A percentile compares a stretch with the other conserved stretches of the same genome.
These are phyloP conservation scores for Fallopia convolvulus DNA, from an alignment of 148 eudicot species.

Conservation along the genomic window DNA sequence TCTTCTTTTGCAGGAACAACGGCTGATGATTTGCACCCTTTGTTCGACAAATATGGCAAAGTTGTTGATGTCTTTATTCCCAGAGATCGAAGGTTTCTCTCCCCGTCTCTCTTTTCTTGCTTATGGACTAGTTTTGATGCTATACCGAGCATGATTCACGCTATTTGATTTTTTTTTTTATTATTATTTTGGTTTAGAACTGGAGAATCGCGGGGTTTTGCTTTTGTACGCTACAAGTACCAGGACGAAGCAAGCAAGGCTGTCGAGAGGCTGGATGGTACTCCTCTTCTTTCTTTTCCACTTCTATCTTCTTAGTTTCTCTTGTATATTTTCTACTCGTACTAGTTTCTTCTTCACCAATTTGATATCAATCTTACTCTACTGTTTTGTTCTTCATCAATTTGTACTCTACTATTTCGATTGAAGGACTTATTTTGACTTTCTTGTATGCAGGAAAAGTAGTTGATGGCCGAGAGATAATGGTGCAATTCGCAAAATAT, in stretches of 20 bases:
- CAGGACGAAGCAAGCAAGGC: conserved; percentile 58
- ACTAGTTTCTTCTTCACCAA: no score
- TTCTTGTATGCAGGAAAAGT: conserved; percentile 25
- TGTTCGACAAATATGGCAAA: conserved; percentile 76
- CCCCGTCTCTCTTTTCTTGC: background rate
- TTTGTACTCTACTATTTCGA: background rate
- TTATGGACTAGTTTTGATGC: background rate
- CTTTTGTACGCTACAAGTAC: conserved; percentile 82
- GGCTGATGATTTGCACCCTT: conserved; percentile 67
- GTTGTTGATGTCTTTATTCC: conserved; percentile 80
- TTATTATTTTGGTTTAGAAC: conserved; percentile 37
- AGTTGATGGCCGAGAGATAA: conserved; percentile 54
- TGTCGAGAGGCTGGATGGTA: conserved; percentile 56
- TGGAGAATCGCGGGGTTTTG: conserved; percentile 95
- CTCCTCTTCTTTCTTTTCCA: background rate
- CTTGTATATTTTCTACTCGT: no score
- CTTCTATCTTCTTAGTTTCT: background rate
- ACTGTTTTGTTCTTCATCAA: background rate
- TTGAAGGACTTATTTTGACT: background rate
- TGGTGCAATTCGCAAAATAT: conserved; percentile 51
- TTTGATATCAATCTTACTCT: background rate
- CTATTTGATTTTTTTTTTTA: background rate
- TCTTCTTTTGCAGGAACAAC: conserved; percentile 38
- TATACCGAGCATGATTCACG: background rate
- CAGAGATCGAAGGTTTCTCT: conserved; percentile 56